These are phyloP conservation scores for Trichosporon sp. DNA, from an alignment of 1,284 basidiomycete genomes.

Conservation along the genomic window DNA sequence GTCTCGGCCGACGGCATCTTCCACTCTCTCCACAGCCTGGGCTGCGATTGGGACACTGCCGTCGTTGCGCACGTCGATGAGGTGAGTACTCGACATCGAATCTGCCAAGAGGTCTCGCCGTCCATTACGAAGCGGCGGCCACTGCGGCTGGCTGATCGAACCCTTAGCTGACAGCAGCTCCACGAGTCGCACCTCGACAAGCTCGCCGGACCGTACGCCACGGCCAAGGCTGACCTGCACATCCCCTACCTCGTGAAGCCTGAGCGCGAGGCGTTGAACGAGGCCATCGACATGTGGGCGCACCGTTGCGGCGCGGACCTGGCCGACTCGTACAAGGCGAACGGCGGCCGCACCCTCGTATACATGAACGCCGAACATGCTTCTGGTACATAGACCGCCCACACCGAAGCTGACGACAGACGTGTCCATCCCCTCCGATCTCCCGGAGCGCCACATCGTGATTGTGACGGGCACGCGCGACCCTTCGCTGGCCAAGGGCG, in stretches of 20 bases:
- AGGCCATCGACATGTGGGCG: constrained; percentile 43
- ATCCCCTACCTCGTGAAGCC: constrained; percentile 34
- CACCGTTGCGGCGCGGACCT: constrained; percentile 44
- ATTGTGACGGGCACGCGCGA: constrained; percentile 48
- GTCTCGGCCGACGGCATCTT: constrained; percentile 46
- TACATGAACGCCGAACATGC: constrained; percentile 29
- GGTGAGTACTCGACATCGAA: constrained; percentile 58
- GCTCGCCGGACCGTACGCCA: constrained; percentile 30
- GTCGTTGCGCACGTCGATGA: constrained; percentile 94
- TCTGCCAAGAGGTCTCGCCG: too few species aligned
- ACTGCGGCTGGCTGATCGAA: too few species aligned
- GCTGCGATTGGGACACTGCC: constrained; percentile 59
- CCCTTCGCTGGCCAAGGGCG: constrained; percentile 25
- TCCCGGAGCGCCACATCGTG: constrained; percentile 38
- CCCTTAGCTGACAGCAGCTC: constrained; percentile 35
- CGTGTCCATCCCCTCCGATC: constrained; percentile 28
- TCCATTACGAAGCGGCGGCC: too few species aligned
- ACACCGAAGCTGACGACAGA: too few species aligned
- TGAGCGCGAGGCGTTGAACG: constrained; percentile 36
- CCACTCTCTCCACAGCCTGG: constrained; percentile 42
- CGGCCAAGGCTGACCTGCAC: constrained; percentile 38
- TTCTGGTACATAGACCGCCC: too few species aligned
- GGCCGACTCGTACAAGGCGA: constrained; percentile 25
- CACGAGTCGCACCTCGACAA: constrained; percentile 44
- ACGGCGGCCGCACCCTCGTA: constrained; percentile 20